Percentiles rank a stretch among this genome's conserved stretches.
These are phyloP conservation scores for Escallonia herrerae DNA, from an alignment of 129 eudicot species.

Conservation along the genomic window DNA sequence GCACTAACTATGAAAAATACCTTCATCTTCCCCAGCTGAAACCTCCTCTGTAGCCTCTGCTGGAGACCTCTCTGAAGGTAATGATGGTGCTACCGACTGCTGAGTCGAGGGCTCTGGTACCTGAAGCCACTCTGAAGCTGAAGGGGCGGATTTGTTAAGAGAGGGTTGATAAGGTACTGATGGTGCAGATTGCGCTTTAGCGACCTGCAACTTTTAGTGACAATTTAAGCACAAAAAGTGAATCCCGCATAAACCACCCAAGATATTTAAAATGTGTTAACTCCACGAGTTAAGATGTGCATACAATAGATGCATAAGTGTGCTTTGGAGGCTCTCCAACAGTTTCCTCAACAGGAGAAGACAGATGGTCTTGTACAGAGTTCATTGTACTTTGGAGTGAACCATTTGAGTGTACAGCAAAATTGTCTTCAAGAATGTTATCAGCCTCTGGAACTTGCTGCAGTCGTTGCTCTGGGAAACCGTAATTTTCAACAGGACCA, in stretches of 20 bases:
- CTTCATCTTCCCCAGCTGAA: conserved; percentile 55
- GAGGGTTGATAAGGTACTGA: conserved; percentile 36
- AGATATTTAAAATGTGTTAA: no score
- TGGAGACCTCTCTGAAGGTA: conserved; percentile 28
- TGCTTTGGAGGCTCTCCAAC: conserved; percentile 83
- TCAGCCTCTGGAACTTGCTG: conserved; percentile 50
- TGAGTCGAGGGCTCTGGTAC: conserved; percentile 37
- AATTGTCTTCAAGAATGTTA: conserved; percentile 36
- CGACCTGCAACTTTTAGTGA: conserved; percentile 56
- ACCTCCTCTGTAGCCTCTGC: conserved; percentile 49
- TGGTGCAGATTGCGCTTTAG: conserved; percentile 58
- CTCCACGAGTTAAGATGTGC: conserved; percentile 8
- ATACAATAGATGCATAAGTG: conserved; percentile 95
- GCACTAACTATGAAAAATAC: conserved; percentile 19
- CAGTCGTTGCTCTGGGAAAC: conserved; percentile 48
- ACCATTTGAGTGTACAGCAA: conserved; percentile 65
- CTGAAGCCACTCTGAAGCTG: conserved; percentile 52
- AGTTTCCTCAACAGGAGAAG: conserved; percentile 50
- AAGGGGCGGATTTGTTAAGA: conserved; percentile 34
- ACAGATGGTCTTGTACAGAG: conserved; percentile 31
- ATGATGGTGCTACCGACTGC: conserved; percentile 36
- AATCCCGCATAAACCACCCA: no score
- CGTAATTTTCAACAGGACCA: conserved; percentile 38
- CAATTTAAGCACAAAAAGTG: neutral
- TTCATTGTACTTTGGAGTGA: conserved; percentile 52